A percentile compares a stretch with the other conserved stretches of the same genome.
Conservation (phyloP, 208 protist genomes). For the Novymonas esmeraldas region DNA sequence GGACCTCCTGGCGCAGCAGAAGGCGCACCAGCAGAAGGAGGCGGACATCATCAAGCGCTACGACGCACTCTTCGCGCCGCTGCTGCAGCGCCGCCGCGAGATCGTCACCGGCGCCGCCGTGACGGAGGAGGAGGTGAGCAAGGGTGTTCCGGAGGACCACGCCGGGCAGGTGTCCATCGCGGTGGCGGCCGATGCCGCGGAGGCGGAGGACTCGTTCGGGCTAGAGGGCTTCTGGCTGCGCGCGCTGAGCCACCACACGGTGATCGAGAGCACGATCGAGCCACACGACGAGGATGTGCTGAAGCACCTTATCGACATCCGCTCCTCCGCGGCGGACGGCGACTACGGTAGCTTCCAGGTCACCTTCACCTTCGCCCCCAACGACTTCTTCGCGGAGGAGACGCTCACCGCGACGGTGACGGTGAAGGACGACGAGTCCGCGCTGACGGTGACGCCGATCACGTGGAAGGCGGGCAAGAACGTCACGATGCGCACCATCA, state of each 20-base stretch:
- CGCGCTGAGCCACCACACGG: conserved; percentile 72
- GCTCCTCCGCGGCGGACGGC: conserved; percentile 52
- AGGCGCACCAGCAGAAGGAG: conserved; percentile 72
- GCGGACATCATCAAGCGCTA: conserved; percentile 69
- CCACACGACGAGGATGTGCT: conserved; percentile 79
- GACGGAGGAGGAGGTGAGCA: conserved; percentile 73
- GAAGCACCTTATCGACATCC: conserved; percentile 67
- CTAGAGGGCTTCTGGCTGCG: conserved; percentile 78
- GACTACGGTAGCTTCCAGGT: conserved; percentile 74
- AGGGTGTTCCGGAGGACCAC: conserved; percentile 69
- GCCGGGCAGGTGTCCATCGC: conserved; percentile 46
- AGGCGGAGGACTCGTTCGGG: conserved; percentile 26
- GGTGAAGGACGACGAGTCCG: conserved; percentile 41
- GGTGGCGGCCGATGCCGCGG: conserved; percentile 27
- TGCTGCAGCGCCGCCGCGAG: conserved; percentile 70
- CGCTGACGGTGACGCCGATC: conserved; percentile 57
- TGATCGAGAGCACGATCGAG: conserved; percentile 67
- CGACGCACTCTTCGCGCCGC: conserved; percentile 62
- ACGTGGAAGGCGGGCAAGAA: conserved; percentile 87
- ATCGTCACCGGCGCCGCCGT: conserved; percentile 72
- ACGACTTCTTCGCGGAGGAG: conserved; percentile 80
- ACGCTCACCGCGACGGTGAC: conserved; percentile 59
- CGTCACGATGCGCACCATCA: conserved; percentile 58
- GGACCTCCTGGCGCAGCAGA: conserved; percentile 58
- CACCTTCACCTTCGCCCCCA: conserved; percentile 83